Percentiles rank a stretch among this genome's conserved stretches.
phyloP scores from a whole-genome alignment of 2,329 filamentous ascomycete genomes.

The Gnomoniopsis sp. region DNA sequence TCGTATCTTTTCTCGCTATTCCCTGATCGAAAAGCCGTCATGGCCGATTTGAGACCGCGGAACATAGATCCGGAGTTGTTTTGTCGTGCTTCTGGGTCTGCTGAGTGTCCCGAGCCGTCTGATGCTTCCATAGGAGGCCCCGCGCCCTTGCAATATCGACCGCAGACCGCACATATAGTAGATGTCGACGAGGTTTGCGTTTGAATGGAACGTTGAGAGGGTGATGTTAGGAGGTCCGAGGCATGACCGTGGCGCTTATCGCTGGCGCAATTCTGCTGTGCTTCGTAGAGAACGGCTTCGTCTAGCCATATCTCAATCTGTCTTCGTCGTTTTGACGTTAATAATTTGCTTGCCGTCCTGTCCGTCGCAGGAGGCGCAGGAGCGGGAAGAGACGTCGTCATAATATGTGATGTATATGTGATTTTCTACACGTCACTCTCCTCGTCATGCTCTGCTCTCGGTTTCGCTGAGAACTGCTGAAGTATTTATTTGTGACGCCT shows the following conservation, averaged over 20 bases:
- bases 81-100: not conserved
- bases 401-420: not conserved
- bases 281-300: not conserved
- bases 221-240: not conserved
- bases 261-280: not conserved
- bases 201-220: not conserved
- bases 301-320: conserved; percentile 15
- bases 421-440: not conserved
- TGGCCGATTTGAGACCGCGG: not conserved
- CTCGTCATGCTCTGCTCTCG: not conserved
- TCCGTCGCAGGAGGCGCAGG: not conserved
- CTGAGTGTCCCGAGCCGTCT: not conserved
- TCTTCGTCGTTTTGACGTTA: conserved; percentile 3
- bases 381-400: not conserved
- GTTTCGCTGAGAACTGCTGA: too few relatives aligned
- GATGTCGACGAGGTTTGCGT: not conserved
- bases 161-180: conserved; percentile 4
- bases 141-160: not conserved
- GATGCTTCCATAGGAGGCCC: not conserved
- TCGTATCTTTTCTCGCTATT: not conserved
- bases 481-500: not conserved
- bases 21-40: not conserved
- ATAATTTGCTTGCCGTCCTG: not conserved
- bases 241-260: conserved; percentile 4
- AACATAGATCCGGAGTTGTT: not conserved